Evolutionary conservation across 2,329 filamentous ascomycete genomes (phyloP), one percentile per base, ranked within the genome.

Genomic region (Parastagonospora avenae): DNA sequence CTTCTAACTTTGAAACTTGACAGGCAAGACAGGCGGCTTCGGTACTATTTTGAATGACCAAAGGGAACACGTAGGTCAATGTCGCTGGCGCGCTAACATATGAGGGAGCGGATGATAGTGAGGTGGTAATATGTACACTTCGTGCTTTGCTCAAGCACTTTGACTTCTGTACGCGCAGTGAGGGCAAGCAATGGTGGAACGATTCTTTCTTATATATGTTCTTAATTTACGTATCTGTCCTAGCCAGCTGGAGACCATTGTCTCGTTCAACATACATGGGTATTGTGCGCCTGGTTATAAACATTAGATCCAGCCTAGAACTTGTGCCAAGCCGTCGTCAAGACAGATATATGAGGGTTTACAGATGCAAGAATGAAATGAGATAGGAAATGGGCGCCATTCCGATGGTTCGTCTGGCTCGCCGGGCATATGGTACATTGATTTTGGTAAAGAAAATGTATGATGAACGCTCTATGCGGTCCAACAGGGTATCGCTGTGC

Each of bases 221-320:
- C 12, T 43, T 27, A 8, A 33, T 31, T 15, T 42, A 28, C 37
- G 19, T 24, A 10, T 11, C 16, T 11, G 9, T 39, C 37, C 37
- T 19, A 11, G 37, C 32, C 32, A 24, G 11, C 19, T 30, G 5
- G n/a, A 36, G 31, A 35, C 32, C 42, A 15, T 33, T 33, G 16
- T 39, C 15, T 15, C 45, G 35, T 41, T 37, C 30, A 33, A 40
- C 45, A 33, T 35, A 39, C 45, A 41, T 27, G 57, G 50, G 55
- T 59, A 59, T 60, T 52, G 41, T 38, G 50, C 50, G 24, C 40
- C 52, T 37, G 39, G 47, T 29, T 48, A 60, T 47, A 62, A 49
- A 62, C 54, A 68, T 68, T 68, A 68, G 59, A 66, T 65, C 62
- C 62, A 65, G 56, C 60, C 59, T 48, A 62, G 53, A 53, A 52